Evolutionary conservation across 2,329 filamentous ascomycete genomes (phyloP).

Genomic region (Nectriaceae sp.): DNA sequence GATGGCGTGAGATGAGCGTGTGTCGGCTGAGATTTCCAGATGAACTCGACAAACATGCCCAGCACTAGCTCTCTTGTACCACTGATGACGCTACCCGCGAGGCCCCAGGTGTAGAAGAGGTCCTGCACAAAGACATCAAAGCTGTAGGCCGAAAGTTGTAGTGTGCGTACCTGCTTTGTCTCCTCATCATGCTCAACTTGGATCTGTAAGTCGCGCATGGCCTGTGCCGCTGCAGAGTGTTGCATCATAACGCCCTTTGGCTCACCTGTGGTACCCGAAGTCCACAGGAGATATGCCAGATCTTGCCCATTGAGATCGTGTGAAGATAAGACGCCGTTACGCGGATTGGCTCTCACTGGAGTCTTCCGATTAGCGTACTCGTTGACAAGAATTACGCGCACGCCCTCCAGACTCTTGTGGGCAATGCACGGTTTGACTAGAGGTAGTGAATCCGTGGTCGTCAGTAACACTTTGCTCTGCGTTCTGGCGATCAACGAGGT

Average conservation of each 20-base stretch:
- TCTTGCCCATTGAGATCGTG: not conserved
- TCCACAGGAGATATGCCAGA: constrained; percentile 42
- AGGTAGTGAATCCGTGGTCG: constrained; percentile 7
- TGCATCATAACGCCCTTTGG: constrained; percentile 41
- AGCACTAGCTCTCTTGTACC: constrained; percentile 58
- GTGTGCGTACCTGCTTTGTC: constrained; percentile 30
- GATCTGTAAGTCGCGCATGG: constrained; percentile 4
- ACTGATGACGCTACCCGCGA: constrained; percentile 62
- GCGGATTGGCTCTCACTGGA: constrained; percentile 4
- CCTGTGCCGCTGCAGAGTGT: constrained; percentile 36
- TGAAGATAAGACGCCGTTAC: constrained; percentile 12
- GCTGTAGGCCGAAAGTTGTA: constrained; percentile 40
- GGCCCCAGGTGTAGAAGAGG: constrained; percentile 63
- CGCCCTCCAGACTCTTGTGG: constrained; percentile 27
- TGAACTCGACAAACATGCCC: constrained; percentile 53
- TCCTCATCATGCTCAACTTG: not conserved
- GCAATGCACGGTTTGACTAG: constrained; percentile 23
- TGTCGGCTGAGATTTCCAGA: constrained; percentile 51
- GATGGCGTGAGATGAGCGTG: constrained; percentile 65
- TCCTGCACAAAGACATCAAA: constrained; percentile 58
- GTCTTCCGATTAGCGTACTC: constrained; percentile 18
- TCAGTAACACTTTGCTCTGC: constrained; percentile 18
- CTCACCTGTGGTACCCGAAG: constrained; percentile 25
- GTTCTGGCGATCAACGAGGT: constrained; percentile 40
- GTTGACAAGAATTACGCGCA: constrained; percentile 32